Evolutionary conservation across 257 asterid genomes (phyloP).

Genomic region (Leonotis leonurus): DNA sequence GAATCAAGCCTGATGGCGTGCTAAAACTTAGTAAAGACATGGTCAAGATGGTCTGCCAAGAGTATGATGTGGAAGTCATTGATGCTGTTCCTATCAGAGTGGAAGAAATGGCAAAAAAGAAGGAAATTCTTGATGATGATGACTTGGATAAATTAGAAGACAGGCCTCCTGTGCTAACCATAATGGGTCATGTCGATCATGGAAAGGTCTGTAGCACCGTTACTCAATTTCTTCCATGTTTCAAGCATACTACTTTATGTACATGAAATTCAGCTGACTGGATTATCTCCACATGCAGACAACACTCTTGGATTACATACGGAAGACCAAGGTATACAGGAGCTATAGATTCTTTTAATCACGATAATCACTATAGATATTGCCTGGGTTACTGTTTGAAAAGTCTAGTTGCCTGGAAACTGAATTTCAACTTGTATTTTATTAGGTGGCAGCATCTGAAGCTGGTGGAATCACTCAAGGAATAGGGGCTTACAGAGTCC

Average conservation of each 20-base stretch:
- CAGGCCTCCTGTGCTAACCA: slow-evolving; percentile 91
- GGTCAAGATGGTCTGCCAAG: slow-evolving; percentile 95
- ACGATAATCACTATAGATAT: background rate
- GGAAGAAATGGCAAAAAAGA: slow-evolving; percentile 96
- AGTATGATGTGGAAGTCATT: slow-evolving; percentile 82
- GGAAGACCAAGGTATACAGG: slow-evolving; percentile 70
- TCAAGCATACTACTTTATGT: background rate
- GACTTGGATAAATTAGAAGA: slow-evolving; percentile 79
- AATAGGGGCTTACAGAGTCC: slow-evolving; percentile 94
- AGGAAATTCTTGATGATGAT: slow-evolving; percentile 70
- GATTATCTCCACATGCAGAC: slow-evolving; percentile 52
- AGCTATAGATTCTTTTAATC: slow-evolving; percentile 2
- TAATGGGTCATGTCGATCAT: slow-evolving; percentile 99
- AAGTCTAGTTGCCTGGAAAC: slow-evolving; percentile 10
- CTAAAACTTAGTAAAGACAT: slow-evolving; percentile 87
- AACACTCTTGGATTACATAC: slow-evolving; percentile 82
- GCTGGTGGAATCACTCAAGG: slow-evolving; percentile 99
- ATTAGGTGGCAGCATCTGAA: slow-evolving; percentile 90
- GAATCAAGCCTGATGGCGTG: slow-evolving; percentile 93
- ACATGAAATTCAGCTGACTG: slow-evolving; percentile 9
- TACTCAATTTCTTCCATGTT: slow-evolving; percentile 4
- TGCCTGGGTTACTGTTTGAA: background rate
- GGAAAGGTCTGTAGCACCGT: slow-evolving; percentile 63
- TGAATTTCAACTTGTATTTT: slow-evolving; percentile 20
- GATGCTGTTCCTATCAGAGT: slow-evolving; percentile 62